Conservation (phyloP, 2,329 filamentous ascomycete species). For the Trichocomaceae sp. region DNA sequence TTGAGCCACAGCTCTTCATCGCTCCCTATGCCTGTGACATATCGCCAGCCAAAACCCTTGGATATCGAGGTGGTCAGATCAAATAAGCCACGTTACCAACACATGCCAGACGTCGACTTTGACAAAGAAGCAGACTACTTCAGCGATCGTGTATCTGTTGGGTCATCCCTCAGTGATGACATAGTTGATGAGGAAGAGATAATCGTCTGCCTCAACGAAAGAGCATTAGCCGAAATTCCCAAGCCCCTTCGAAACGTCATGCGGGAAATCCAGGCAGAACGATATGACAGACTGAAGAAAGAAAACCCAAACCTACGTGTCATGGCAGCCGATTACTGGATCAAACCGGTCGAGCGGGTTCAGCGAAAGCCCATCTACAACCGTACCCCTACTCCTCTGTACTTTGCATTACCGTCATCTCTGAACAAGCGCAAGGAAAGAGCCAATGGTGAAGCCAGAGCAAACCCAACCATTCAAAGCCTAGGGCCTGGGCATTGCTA, state of each 20-base stretch:
- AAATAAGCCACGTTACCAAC: constrained; percentile 1
- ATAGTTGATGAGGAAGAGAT: constrained; percentile 25
- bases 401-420: constrained; percentile 6
- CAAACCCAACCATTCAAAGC: constrained; percentile 3
- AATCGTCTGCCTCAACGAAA: constrained; percentile 22
- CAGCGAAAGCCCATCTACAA: not conserved
- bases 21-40: not conserved
- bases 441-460: not conserved
- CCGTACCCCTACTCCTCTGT: constrained; percentile 7
- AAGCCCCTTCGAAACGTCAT: constrained; percentile 21
- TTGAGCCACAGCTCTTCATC: constrained; percentile 6
- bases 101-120: not conserved
- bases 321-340: constrained; percentile 16
- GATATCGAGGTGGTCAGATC: not conserved
- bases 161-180: constrained; percentile 5
- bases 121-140: not conserved
- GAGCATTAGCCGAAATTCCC: constrained; percentile 23
- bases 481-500: constrained; percentile 5
- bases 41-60: not conserved
- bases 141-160: constrained; percentile 3
- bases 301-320: constrained; percentile 14
- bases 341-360: constrained; percentile 4
- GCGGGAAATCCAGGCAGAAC: constrained; percentile 24
- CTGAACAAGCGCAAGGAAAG: not conserved
- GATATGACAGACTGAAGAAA: constrained; percentile 14